Evolutionary conservation across 2,329 filamentous ascomycete species (phyloP), one percentile per base, ranked within the genome.

Genomic region (Macrophomina pseudophaseolina): DNA sequence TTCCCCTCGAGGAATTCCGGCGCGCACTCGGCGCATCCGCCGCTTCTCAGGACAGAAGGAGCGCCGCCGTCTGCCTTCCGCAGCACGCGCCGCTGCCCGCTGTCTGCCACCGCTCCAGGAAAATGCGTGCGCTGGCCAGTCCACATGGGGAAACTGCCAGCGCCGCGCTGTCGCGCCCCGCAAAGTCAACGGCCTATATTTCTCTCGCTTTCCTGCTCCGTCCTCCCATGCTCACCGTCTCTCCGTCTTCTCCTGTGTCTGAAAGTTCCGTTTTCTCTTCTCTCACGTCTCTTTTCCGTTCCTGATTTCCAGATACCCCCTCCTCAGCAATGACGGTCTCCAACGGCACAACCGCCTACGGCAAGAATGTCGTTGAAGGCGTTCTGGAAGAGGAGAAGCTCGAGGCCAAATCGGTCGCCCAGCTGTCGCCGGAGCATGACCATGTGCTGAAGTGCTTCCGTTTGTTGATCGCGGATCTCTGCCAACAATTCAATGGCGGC

Each of bases 401-500:
- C 4, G 73, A 74, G 62, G 48, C 48, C 2, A 56, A 49, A n/a
- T 44, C 65, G 14, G 58, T 63, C 23, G 63, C 68, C 32, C 72
- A 69, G 33, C 64, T 74, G 14, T 73, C 72, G 38, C 60, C 69
- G 11, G 73, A 76, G 51, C 79, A 81, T 69, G 82, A 87, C 58
- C 73, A 85, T 23, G 86, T 89, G 1, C 76, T 91, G 60, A 84
- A 83, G 70, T 86, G 85, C 5, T 90, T 90, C 72, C 81, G 89
- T 65, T 79, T 85, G 59, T 77, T 91, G 35, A 88, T 91, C 67
- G 87, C 89, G 52, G 89, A 91, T 73, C 77, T 91, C 3, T 91
- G 88, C 71, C 84, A 91, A 74, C 88, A 91, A 70, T 91, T 90
- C 76, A 86, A 86, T 69, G 88, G 88, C 42, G 89, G 89, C 0